Evolutionary conservation across 2,329 filamentous ascomycete species (phyloP), one percentile per base, ranked within the genome.

Genomic region (Aquanectria penicillioides): DNA sequence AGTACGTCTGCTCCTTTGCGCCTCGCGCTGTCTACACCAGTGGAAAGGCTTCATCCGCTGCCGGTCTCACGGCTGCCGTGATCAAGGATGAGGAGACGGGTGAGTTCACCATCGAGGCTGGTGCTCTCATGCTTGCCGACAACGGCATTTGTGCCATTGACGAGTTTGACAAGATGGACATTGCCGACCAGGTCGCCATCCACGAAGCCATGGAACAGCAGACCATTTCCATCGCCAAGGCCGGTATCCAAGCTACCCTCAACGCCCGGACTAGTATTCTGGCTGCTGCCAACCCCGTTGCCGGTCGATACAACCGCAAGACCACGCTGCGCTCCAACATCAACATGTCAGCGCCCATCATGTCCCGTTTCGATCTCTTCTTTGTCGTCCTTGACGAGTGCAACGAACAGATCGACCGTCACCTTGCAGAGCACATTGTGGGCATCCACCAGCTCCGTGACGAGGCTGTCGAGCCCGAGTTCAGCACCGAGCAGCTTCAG

Each of bases 151-250:
- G 95, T 77, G 94, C 93, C 59, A 99, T 99, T 74, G 95, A 99
- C 73, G 95, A 99, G 75, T 99, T 99, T 69, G 95, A 99, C 86
- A 99, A 99, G 81, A 99, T 99, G 95, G 95, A 99, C 71, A 91
- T 99, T 62, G 88, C 82, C 49, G 95, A 99, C 75, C 95, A 99
- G 79, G 95, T 99, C 53, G 95, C 95, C 65, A 99, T 99, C 71
- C 95, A 99, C 85, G 95, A 99, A 87, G 95, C 95, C 59, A 99
- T 99, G 95, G 95, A 99, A 86, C 95, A 99, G 81, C 95, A 99
- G 78, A 99, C 95, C 5, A 99, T 99, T 66, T 97, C 93, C 8
- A 99, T 99, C 71, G 94, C 95, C 59, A 99, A 99, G 79, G 95
- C 95, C 5, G 95, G 95, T 71, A 99, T 99, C 58, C 95, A 99